phyloP scores from a whole-genome alignment of 140 eudicot species.

The Anethum foeniculum region DNA sequence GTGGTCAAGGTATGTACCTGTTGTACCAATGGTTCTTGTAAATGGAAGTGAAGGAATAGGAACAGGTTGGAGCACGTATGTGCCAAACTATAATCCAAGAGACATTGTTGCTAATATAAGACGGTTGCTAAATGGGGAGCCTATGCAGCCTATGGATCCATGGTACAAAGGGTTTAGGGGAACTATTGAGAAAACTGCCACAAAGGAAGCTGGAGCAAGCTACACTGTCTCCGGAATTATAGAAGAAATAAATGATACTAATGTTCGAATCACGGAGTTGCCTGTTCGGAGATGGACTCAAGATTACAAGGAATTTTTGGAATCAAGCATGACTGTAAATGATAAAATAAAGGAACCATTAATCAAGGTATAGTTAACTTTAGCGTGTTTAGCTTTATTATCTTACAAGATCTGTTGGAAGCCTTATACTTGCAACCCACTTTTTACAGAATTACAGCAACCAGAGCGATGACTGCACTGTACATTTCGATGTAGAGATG shows the following conservation, averaged over 20 bases:
- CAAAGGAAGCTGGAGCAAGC: slow-evolving; percentile 49
- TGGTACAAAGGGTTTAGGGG: slow-evolving; percentile 88
- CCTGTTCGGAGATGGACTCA: slow-evolving; percentile 83
- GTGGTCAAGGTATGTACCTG: slow-evolving; percentile 54
- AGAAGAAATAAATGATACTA: slow-evolving; percentile 58
- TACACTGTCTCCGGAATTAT: slow-evolving; percentile 58
- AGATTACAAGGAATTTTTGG: slow-evolving; percentile 80
- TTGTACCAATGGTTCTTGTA: slow-evolving; percentile 77
- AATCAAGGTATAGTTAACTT: slow-evolving; percentile 33
- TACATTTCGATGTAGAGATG: slow-evolving; percentile 43
- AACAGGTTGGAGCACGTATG: slow-evolving; percentile 88
- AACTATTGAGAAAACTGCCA: slow-evolving; percentile 50
- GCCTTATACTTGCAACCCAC: neutral
- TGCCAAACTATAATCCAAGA: slow-evolving; percentile 87
- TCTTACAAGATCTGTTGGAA: neutral
- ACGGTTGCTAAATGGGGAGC: slow-evolving; percentile 52
- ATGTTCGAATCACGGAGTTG: slow-evolving; percentile 57
- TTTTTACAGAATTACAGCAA: slow-evolving; percentile 51
- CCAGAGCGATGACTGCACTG: slow-evolving; percentile 48
- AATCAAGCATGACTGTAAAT: slow-evolving; percentile 31
- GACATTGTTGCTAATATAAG: slow-evolving; percentile 68
- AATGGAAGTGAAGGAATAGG: slow-evolving; percentile 98
- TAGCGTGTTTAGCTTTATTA: neutral
- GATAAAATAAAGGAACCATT: slow-evolving; percentile 61
- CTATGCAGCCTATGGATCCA: slow-evolving; percentile 79